Evolutionary conservation across 768 basidiomycete species (phyloP).

Genomic region (Leccinum longicurvipes): DNA sequence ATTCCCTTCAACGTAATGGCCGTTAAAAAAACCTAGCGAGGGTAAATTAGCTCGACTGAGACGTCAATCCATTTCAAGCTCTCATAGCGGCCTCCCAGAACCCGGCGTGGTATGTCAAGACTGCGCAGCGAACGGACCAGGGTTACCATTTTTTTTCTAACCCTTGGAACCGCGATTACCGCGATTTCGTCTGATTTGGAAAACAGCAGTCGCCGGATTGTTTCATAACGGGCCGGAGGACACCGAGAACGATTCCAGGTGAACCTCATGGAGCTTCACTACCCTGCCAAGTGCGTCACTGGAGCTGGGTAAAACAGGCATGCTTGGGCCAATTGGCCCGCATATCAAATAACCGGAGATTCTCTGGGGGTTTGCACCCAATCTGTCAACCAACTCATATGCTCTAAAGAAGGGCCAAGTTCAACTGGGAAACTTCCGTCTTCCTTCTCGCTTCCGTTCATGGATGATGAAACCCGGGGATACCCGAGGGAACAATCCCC

Average conservation of each 20-base stretch:
- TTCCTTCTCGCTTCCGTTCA: conserved; percentile 2
- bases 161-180: too few species aligned
- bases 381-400: too few species aligned
- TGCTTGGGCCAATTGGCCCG: conserved; percentile 5
- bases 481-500: conserved; percentile 7
- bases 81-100: neutral
- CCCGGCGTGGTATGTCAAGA: conserved; percentile 9
- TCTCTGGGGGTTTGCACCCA: neutral
- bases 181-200: neutral
- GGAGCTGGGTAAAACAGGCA: conserved; percentile 4
- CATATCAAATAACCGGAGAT: neutral
- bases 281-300: neutral
- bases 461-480: conserved; percentile 13
- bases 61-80: conserved; percentile 6
- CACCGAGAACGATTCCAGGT: too few species aligned
- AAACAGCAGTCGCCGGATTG: neutral
- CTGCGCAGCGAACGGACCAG: conserved; percentile 5
- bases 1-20: too few species aligned
- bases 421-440: neutral
- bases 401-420: too few species aligned
- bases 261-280: too few species aligned
- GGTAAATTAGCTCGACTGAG: conserved; percentile 10
- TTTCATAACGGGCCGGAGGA: neutral
- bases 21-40: neutral
- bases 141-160: neutral